phyloP scores from a whole-genome alignment of 306 rosid genomes.

The Aeschynomene evenia region DNA sequence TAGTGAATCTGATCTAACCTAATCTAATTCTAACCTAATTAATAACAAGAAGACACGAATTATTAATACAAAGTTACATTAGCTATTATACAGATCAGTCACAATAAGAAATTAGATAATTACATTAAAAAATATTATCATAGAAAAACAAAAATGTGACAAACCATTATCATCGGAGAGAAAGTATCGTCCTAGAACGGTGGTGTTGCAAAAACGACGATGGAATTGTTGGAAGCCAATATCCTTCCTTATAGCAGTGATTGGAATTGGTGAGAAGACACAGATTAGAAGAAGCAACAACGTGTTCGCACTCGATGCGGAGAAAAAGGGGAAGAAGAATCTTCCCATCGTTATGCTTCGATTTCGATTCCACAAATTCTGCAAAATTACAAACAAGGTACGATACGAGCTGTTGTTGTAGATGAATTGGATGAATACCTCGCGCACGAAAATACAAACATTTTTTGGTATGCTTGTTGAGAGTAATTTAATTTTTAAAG shows the following conservation, averaged over 20 bases:
- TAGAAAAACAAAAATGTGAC: background rate
- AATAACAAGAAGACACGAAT: background rate
- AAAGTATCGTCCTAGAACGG: conserved; percentile 85
- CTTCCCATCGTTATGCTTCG: no score
- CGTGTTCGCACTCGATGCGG: no score
- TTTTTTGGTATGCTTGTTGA: no score
- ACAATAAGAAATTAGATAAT: background rate
- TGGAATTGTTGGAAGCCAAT: conserved; percentile 47
- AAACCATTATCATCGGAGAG: conserved; percentile 78
- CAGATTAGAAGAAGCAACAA: no score
- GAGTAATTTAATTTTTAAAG: no score
- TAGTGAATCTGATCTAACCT: background rate
- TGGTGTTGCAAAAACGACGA: conserved; percentile 53
- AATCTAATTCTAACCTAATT: background rate
- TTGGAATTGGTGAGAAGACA: no score
- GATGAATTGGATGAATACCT: no score
- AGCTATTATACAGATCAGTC: background rate
- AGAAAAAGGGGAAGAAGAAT: no score
- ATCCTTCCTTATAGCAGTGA: conserved; percentile 52
- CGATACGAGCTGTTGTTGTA: no score
- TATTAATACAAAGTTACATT: background rate
- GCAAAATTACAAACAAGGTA: no score
- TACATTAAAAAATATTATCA: background rate
- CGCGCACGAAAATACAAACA: no score
- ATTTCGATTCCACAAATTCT: no score